A percentile compares a stretch with the other conserved stretches of the same genome.
These are phyloP conservation scores for Beauveria australis DNA, from an alignment of 2,329 filamentous ascomycete genomes.

Conservation along the genomic window DNA sequence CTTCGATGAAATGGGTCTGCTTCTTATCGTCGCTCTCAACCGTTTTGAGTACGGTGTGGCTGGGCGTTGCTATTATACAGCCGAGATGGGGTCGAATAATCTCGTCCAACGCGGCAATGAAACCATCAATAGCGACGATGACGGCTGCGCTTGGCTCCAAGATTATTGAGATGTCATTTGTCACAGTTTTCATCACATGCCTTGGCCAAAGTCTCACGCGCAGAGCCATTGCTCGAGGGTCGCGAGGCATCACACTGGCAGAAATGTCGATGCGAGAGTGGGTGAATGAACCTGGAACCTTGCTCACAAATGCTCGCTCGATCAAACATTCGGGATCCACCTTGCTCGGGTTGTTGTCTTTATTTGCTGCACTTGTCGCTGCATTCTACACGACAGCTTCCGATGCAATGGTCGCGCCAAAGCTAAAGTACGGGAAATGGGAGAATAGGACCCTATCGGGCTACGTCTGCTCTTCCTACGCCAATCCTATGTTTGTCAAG, in stretches of 20 bases:
- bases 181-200: conserved; percentile 67
- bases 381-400: conserved; percentile 72
- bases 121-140: conserved; percentile 56
- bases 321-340: conserved; percentile 56
- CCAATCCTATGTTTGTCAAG: conserved; percentile 50
- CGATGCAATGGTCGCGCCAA: conserved; percentile 66
- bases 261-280: conserved; percentile 73
- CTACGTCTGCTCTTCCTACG: conserved; percentile 52
- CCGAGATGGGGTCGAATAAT: conserved; percentile 56
- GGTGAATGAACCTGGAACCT: conserved; percentile 63
- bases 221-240: conserved; percentile 52
- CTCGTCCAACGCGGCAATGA: conserved; percentile 42
- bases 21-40: conserved; percentile 56
- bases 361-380: conserved; percentile 56
- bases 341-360: conserved; percentile 53
- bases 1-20: conserved; percentile 29
- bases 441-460: conserved; percentile 43
- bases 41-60: conserved; percentile 55
- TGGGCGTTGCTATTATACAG: conserved; percentile 52
- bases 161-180: conserved; percentile 69
- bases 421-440: conserved; percentile 52
- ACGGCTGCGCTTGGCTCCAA: conserved; percentile 66
- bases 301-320: conserved; percentile 61
- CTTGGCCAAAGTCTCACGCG: conserved; percentile 68
- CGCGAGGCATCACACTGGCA: conserved; percentile 61